Evolutionary conservation across 148 eudicot species (phyloP), one percentile per base, ranked within the genome.

Genomic region (Rhododendron williamsianum): DNA sequence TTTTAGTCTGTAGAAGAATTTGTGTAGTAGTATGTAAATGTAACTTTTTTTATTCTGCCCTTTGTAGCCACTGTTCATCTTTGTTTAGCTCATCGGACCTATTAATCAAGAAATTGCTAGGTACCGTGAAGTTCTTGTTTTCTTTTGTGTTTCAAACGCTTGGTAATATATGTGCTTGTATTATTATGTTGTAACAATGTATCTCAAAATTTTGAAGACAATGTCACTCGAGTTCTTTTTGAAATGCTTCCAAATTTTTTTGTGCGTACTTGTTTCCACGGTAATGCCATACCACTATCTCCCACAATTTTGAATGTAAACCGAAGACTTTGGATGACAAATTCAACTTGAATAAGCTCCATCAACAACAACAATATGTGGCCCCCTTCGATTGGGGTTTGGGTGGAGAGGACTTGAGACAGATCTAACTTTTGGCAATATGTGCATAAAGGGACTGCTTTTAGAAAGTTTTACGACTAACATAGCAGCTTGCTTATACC

Each of bases 11-110:
- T 81, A 54, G 71, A 84, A 56, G 74, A 58, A 58, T 21, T 82
- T 72, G 81, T 87, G 86, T 19, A 85, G 63, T 80, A 45, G 65
- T 58, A 58, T 87, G 84, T 89, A 83, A 76, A 84, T 83, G 87
- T 65, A 63, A 45, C 83, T 49, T 85, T 56, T 77, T 25, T 82
- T 60, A 3, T 35, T 76, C 23, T 54, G 6, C 33, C 85, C 58
- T 45, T 82, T 77, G 76, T 78, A 77, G 83, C n/a, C 83, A 35
- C 8, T 58, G 10, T 86, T 52, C 45, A 38, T 81, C 80, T 52
- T 4, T 35, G 63, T 77, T 82, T 21, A 82, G 77, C 49, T 19
- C 51, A 46, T 41, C 6, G n/a, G 21, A 60, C 41, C 23, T 11
- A 41, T 82, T 73, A 13, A 23, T 25, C 23, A n/a, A 69, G 9